A percentile compares a stretch with the other conserved stretches of the same genome.
These are phyloP conservation scores for Lepidium didymum DNA, from an alignment of 345 rosid species.

Conservation along the genomic window DNA sequence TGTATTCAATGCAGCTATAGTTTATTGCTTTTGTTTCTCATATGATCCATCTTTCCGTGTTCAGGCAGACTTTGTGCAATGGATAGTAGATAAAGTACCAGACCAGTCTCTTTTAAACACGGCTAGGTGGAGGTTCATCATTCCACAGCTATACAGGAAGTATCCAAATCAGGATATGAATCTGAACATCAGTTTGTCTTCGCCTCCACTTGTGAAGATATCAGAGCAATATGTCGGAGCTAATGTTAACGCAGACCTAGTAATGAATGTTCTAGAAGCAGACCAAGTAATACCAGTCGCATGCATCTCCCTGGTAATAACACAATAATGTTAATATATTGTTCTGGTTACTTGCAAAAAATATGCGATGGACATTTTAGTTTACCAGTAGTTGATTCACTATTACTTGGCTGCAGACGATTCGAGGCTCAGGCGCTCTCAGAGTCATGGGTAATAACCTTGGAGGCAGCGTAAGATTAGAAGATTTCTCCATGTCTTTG, in stretches of 20 bases:
- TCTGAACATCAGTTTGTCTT: slow-evolving; percentile 69
- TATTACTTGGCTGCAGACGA: slow-evolving; percentile 39
- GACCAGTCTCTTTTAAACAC: slow-evolving; percentile 86
- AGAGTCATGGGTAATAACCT: slow-evolving; percentile 69
- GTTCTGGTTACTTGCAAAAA: background rate
- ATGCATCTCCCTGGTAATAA: slow-evolving; percentile 74
- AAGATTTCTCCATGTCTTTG: slow-evolving; percentile 68
- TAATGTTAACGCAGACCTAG: slow-evolving; percentile 56
- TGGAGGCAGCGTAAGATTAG: slow-evolving; percentile 65
- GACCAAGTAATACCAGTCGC: slow-evolving; percentile 77
- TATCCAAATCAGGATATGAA: slow-evolving; percentile 88
- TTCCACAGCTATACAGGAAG: slow-evolving; percentile 86
- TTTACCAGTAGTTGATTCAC: background rate
- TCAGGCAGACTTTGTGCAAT: slow-evolving; percentile 89
- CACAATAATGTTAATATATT: background rate
- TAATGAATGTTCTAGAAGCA: slow-evolving; percentile 65
- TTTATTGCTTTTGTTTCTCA: background rate
- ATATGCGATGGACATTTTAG: background rate
- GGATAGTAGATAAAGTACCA: slow-evolving; percentile 85
- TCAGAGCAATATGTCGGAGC: slow-evolving; percentile 63
- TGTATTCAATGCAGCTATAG: background rate
- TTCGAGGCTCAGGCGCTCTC: slow-evolving; percentile 65
- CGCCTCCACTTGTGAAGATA: slow-evolving; percentile 68
- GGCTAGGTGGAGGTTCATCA: slow-evolving; percentile 80
- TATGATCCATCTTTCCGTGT: slow-evolving; percentile 16